These are phyloP conservation scores for Gossypium herbaceum DNA, from an alignment of 345 rosid genomes.

Conservation along the genomic window DNA sequence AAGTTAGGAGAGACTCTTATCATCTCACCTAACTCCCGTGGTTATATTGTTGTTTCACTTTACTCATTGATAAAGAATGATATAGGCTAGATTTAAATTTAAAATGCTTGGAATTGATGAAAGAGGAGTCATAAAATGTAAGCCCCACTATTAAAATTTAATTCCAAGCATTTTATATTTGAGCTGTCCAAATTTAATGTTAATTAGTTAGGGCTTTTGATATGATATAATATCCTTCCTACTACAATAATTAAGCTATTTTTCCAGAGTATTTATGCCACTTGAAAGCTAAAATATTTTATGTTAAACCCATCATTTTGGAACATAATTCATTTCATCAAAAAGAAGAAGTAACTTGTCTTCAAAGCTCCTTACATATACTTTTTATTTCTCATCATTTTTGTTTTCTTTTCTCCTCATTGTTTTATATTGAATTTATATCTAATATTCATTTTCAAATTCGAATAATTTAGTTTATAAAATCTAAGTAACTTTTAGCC, in stretches of 20 bases:
- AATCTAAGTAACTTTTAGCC: background rate
- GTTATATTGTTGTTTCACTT: too few species aligned
- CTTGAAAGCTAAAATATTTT: background rate
- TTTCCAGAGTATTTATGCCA: slow-evolving; percentile 2
- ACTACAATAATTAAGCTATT: slow-evolving; percentile 1
- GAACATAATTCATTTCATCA: background rate
- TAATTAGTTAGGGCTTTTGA: background rate
- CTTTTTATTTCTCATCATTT: slow-evolving; percentile 8
- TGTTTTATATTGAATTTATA: background rate
- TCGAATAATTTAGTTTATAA: background rate
- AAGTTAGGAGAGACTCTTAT: accelerated
- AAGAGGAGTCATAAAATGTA: background rate
- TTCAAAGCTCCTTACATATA: slow-evolving; percentile 12
- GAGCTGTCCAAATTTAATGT: background rate
- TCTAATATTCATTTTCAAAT: too few species aligned
- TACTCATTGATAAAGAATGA: background rate
- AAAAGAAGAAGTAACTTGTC: background rate
- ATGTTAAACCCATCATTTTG: slow-evolving; percentile 14
- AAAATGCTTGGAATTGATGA: background rate
- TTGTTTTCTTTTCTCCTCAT: background rate
- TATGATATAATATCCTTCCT: slow-evolving; percentile 6
- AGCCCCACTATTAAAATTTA: background rate
- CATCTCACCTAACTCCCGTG: too few species aligned
- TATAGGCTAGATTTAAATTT: background rate
- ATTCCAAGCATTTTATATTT: slow-evolving; percentile 8